Conservation (phyloP, 2,329 filamentous ascomycete genomes). For the Alternaria sp. region DNA sequence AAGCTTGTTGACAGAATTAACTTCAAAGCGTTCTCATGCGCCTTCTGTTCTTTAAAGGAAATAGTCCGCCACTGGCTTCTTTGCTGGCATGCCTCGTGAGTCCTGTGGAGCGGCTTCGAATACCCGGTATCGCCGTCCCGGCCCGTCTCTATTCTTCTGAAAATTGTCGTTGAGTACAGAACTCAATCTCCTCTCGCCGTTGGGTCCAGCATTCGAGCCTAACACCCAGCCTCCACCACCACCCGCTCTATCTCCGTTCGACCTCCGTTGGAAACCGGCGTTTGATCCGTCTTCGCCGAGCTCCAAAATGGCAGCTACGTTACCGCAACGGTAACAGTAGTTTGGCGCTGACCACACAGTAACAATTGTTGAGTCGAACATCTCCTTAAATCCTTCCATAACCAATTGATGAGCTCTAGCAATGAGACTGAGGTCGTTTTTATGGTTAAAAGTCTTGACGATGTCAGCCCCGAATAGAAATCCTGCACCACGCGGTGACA, state of each 20-base stretch:
- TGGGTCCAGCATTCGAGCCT: slow-evolving; percentile 46
- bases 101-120: slow-evolving; percentile 98
- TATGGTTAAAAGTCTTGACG: slow-evolving; percentile 92
- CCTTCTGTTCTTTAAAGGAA: slow-evolving; percentile 68
- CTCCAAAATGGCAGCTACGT: slow-evolving; percentile 88
- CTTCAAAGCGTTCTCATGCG: neutral
- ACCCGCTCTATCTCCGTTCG: slow-evolving; percentile 73
- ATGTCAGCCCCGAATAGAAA: slow-evolving; percentile 97
- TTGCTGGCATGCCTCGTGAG: slow-evolving; percentile 95
- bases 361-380: slow-evolving; percentile 90
- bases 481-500: slow-evolving; percentile 91
- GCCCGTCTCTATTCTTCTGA: slow-evolving; percentile 64
- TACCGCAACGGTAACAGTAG: slow-evolving; percentile 64
- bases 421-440: slow-evolving; percentile 90
- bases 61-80: slow-evolving; percentile 97
- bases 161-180: slow-evolving; percentile 56
- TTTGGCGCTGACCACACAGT: slow-evolving; percentile 94
- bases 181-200: slow-evolving; percentile 38
- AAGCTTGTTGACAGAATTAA: slow-evolving; percentile 6
- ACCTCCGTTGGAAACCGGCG: slow-evolving; percentile 57
- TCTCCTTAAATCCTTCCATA: slow-evolving; percentile 99
- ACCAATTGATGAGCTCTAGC: slow-evolving; percentile 96
- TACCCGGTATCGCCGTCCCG: slow-evolving; percentile 88
- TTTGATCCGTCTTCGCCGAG: slow-evolving; percentile 79
- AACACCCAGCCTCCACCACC: slow-evolving; percentile 49